These are phyloP conservation scores for Tephrocybe sp. DNA, from an alignment of 768 basidiomycete genomes.

Conservation along the genomic window DNA sequence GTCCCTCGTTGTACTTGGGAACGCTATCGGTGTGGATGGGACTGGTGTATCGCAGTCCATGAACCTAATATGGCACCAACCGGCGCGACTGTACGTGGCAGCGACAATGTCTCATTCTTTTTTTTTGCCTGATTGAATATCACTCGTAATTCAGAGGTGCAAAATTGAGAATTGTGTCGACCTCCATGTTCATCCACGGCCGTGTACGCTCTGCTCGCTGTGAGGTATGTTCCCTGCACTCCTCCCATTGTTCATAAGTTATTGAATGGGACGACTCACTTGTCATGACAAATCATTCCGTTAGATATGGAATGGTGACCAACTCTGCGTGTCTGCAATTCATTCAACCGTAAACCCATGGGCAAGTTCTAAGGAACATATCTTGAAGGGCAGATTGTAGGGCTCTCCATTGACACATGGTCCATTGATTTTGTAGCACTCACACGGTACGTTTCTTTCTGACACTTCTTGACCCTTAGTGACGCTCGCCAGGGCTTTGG, in stretches of 20 bases:
- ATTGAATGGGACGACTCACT: not conserved
- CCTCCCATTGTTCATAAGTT: not conserved
- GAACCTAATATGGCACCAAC: conserved; percentile 49
- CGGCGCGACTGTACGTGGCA: conserved; percentile 34
- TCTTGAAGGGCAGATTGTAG: conserved; percentile 14
- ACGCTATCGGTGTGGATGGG: conserved; percentile 36
- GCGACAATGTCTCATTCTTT: not conserved
- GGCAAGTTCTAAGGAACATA: conserved; percentile 1
- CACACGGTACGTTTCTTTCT: not conserved
- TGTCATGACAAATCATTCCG: conserved; percentile 2
- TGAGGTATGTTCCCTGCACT: conserved; percentile 33
- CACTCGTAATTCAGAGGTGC: conserved; percentile 32
- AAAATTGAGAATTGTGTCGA: conserved; percentile 41
- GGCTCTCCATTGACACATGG: not conserved
- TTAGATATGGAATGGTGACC: conserved; percentile 42
- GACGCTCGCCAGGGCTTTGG: not conserved
- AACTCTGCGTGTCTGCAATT: conserved; percentile 43
- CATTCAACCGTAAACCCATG: conserved; percentile 40
- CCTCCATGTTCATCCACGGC: conserved; percentile 40
- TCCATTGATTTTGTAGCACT: not conserved
- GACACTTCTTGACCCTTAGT: not conserved
- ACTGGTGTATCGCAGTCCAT: conserved; percentile 52
- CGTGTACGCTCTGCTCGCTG: conserved; percentile 41
- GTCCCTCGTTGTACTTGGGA: conserved; percentile 41
- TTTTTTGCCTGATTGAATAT: conserved; percentile 1